Percentiles rank a stretch among this genome's conserved stretches.
phyloP scores from a whole-genome alignment of 345 rosid species.

The Eucalyptus tenuipes region DNA sequence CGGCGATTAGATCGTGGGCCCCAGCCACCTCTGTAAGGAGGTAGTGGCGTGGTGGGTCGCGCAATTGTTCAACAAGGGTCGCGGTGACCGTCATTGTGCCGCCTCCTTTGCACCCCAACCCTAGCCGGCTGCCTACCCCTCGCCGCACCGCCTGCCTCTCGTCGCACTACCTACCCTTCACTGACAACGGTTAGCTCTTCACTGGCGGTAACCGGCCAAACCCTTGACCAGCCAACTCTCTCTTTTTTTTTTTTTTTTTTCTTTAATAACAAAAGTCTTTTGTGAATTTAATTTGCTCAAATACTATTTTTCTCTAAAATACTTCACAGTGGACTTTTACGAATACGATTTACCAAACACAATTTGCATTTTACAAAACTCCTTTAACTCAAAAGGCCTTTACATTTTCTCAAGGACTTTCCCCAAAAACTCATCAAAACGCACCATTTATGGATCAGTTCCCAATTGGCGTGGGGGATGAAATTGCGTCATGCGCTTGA shows the following conservation, averaged over 20 bases:
- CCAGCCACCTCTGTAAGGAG: rapidly evolving
- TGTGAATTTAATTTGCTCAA: rapidly evolving
- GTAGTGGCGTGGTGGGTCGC: rapidly evolving
- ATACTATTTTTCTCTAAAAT: rapidly evolving
- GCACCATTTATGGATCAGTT: rapidly evolving
- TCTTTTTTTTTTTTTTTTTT: rapidly evolving
- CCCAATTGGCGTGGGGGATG: too few species aligned
- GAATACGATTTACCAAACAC: too few species aligned
- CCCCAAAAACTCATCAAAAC: rapidly evolving
- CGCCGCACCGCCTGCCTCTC: rapidly evolving
- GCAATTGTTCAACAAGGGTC: rapidly evolving
- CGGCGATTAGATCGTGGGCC: rapidly evolving
- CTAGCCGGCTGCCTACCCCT: rapidly evolving
- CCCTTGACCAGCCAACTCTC: rapidly evolving
- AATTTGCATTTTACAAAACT: too few species aligned
- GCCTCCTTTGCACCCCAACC: rapidly evolving
- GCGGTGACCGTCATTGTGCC: rapidly evolving
- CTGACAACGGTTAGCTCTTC: rapidly evolving
- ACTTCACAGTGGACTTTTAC: rapidly evolving
- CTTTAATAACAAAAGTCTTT: too few species aligned
- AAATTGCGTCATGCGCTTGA: neutral
- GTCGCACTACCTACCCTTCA: rapidly evolving
- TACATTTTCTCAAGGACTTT: rapidly evolving
- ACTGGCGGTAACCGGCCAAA: rapidly evolving
- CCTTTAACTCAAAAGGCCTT: rapidly evolving